These are phyloP conservation scores for Fonsecaea pedrosoi DNA, from an alignment of 2,329 filamentous ascomycete genomes.

Conservation along the genomic window DNA sequence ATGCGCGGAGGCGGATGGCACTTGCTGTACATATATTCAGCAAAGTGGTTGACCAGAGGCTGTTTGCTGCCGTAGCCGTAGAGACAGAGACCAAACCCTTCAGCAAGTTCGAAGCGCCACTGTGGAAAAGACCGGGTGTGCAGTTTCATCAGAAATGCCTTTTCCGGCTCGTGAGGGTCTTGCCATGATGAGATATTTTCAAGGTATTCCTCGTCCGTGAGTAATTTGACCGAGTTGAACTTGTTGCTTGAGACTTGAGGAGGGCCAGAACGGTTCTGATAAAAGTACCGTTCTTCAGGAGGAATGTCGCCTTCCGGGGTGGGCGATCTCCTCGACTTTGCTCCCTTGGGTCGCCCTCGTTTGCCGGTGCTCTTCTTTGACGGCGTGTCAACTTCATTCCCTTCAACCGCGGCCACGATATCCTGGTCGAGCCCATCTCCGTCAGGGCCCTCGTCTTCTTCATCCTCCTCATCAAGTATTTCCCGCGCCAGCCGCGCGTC, in stretches of 20 bases:
- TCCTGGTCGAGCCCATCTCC: conserved; percentile 40
- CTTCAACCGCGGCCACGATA: conserved; percentile 45
- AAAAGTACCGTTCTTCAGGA: conserved; percentile 90
- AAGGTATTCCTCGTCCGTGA: conserved; percentile 94
- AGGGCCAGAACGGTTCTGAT: conserved; percentile 82
- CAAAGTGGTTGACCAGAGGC: conserved; percentile 75
- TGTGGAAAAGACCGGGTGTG: conserved; percentile 85
- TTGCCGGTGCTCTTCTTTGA: conserved; percentile 60
- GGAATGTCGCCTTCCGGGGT: conserved; percentile 83
- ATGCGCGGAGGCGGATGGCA: conserved; percentile 58
- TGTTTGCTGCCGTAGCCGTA: conserved; percentile 95
- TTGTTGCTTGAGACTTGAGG: conserved; percentile 88
- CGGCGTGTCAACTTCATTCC: conserved; percentile 48
- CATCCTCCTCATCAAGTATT: conserved; percentile 66
- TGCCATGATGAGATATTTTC: conserved; percentile 66
- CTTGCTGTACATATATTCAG: conserved; percentile 68
- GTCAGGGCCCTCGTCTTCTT: conserved; percentile 42
- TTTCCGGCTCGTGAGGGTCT: conserved; percentile 74
- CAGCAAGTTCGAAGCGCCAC: conserved; percentile 87
- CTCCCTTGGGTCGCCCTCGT: conserved; percentile 63
- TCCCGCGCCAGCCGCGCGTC: conserved; percentile 68
- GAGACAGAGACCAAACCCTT: conserved; percentile 86
- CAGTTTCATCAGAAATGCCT: conserved; percentile 73
- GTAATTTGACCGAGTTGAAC: conserved; percentile 73
- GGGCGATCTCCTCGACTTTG: conserved; percentile 69